Percentiles rank a stretch among this genome's conserved stretches.
Evolutionary conservation across 352 stramenopile species (phyloP).

Genomic region (Globisporangium iwayamae): DNA sequence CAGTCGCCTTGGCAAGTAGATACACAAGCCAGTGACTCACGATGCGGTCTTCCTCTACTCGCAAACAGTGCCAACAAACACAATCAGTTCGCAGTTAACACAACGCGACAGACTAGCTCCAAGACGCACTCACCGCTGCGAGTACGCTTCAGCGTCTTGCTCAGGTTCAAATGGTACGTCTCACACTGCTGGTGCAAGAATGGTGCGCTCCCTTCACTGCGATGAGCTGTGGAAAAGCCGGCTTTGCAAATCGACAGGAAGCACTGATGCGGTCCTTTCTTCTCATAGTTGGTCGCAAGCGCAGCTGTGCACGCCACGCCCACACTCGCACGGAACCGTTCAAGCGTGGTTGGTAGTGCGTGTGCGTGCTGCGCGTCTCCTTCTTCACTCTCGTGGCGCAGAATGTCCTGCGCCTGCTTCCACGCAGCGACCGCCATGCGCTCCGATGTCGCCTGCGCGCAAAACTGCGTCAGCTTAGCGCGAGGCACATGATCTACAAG

Average conservation of each 20-base stretch:
- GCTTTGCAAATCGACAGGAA: constrained; percentile 64
- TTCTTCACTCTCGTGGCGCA: constrained; percentile 28
- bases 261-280: constrained; percentile 57
- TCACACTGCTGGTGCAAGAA: constrained; percentile 32
- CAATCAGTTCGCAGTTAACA: too few species aligned
- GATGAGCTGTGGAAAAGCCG: neutral
- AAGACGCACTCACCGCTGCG: constrained; percentile 17
- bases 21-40: constrained; percentile 72
- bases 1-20: constrained; percentile 41
- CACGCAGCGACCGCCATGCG: constrained; percentile 61
- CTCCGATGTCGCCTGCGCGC: constrained; percentile 54
- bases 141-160: constrained; percentile 55
- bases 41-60: constrained; percentile 58
- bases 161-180: constrained; percentile 62
- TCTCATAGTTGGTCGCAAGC: constrained; percentile 58
- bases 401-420: constrained; percentile 37
- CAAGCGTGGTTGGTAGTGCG: constrained; percentile 24
- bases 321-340: constrained; percentile 34
- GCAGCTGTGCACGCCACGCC: constrained; percentile 74
- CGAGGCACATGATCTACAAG: neutral
- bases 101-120: too few species aligned
- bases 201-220: neutral
- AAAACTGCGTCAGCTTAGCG: constrained; percentile 32
- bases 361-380: constrained; percentile 18
- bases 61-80: neutral